Evolutionary conservation across 306 rosid genomes (phyloP).

Genomic region (Glycine latifolia): DNA sequence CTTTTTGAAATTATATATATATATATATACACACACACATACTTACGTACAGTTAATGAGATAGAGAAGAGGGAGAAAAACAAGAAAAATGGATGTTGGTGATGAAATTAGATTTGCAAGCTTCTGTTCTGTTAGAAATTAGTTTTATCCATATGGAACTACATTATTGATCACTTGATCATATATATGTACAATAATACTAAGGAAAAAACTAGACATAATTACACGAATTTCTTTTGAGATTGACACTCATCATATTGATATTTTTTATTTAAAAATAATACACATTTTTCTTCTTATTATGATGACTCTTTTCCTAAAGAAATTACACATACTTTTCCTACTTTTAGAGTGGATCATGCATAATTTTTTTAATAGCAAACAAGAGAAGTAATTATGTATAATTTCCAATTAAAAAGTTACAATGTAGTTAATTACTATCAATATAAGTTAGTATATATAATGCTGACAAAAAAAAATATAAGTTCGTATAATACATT

Average conservation of each 20-base stretch:
- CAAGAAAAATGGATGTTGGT: neutral
- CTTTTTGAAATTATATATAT: neutral
- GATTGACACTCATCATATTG: too few relatives aligned
- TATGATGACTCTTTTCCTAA: neutral
- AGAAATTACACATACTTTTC: neutral
- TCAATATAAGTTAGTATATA: too few relatives aligned
- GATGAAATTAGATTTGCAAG: neutral
- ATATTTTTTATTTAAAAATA: too few relatives aligned
- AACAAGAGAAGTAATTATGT: neutral
- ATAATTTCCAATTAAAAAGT: neutral
- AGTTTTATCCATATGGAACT: neutral
- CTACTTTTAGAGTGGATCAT: neutral
- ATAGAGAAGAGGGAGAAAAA: neutral
- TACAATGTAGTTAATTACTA: neutral
- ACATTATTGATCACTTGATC: neutral
- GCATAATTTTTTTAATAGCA: neutral
- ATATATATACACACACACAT: too few relatives aligned
- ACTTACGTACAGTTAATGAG: neutral
- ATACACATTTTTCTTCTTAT: too few relatives aligned
- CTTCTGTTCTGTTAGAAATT: neutral
- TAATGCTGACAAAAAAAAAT: too few relatives aligned
- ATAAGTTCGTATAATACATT: conserved; percentile 8
- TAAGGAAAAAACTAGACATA: too few relatives aligned
- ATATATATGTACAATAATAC: neutral
- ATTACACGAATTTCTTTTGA: too few relatives aligned